Percentiles rank a stretch among this genome's conserved stretches.
Evolutionary conservation across 768 basidiomycete species (phyloP).

Genomic region (Asterophora lycoperdoides): DNA sequence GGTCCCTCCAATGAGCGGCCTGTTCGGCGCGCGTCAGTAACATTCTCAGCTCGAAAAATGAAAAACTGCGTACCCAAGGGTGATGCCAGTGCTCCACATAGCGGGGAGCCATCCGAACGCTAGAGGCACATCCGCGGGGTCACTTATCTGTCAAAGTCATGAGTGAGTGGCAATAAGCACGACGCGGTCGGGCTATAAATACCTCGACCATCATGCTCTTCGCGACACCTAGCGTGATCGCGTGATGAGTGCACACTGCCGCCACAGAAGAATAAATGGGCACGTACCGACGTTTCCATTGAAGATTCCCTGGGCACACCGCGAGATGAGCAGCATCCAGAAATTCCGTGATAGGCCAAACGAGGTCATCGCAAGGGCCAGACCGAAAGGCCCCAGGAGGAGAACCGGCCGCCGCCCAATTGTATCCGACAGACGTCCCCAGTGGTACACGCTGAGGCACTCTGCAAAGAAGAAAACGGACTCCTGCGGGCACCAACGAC

Average conservation of each 20-base stretch:
- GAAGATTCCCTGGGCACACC: constrained; percentile 27
- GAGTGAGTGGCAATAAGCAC: not conserved
- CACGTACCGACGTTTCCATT: constrained; percentile 24
- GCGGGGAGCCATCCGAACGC: constrained; percentile 18
- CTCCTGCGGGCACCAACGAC: constrained; percentile 25
- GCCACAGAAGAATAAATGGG: too few relatives aligned
- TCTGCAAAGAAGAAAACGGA: constrained; percentile 36
- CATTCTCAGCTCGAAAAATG: not conserved
- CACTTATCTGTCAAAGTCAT: constrained; percentile 9
- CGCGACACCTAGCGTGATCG: constrained; percentile 8
- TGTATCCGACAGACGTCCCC: constrained; percentile 34
- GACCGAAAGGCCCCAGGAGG: constrained; percentile 30
- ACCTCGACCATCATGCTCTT: constrained; percentile 18
- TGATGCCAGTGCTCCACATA: constrained; percentile 24
- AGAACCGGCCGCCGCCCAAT: constrained; percentile 34
- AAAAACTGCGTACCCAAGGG: constrained; percentile 18
- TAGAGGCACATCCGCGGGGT: constrained; percentile 12
- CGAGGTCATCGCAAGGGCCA: constrained; percentile 26
- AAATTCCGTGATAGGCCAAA: constrained; percentile 31
- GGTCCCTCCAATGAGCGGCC: constrained; percentile 27
- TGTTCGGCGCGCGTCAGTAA: constrained; percentile 3
- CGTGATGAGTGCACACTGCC: not conserved
- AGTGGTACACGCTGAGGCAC: constrained; percentile 28
- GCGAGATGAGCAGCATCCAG: constrained; percentile 26
- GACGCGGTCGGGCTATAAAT: not conserved